Evolutionary conservation across 192 early-diverging fungal species (phyloP), one percentile per base, ranked within the genome.

Genomic region (Podila epicladia): DNA sequence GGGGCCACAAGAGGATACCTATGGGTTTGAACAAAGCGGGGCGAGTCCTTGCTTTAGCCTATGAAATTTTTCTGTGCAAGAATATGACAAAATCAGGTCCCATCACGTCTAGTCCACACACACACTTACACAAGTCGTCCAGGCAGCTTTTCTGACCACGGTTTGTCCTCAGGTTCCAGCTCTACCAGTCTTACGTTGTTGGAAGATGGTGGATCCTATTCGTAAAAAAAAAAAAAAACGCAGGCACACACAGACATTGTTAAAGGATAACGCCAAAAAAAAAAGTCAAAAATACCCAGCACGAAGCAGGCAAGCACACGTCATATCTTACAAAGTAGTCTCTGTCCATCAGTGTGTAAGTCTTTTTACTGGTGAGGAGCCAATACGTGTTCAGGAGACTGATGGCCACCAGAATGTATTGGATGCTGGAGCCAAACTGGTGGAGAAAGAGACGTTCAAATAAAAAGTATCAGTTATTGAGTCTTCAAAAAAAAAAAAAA

Each of bases 341-440:
- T 45, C 71, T 61, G 33, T 73, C 31, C 65, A 69, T 31, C 71
- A 80, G 65, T n/a, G 65, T 73, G 58, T 80, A 80, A 15, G 72
- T 73, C n/a, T 69, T 80, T 59, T 69, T 80, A 67, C 77, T 80
- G 12, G 50, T 65, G n/a, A 80, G 73, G 26, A 80, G 67, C 77
- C 77, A 80, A 12, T 72, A 12, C 1, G 77, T 60, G 53, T 80
- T 80, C 3, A 64, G 1, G 26, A 80, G 51, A 37, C 77, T 80
- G 62, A 73, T 67, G 12, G 61, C 66, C 41, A 80, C 59, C 20
- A 80, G n/a, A n/a, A 72, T 58, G 19, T 68, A 69, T 28, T 80
- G 71, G 4, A 80, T 69, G 41, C 77, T 80, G 22, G 50, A 24
- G 31, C 26, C 22, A 59, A 61, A 61, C 26, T 61, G 26, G 8